These are phyloP conservation scores for Boletus reticulatus DNA, from an alignment of 768 basidiomycete species.

Conservation along the genomic window DNA sequence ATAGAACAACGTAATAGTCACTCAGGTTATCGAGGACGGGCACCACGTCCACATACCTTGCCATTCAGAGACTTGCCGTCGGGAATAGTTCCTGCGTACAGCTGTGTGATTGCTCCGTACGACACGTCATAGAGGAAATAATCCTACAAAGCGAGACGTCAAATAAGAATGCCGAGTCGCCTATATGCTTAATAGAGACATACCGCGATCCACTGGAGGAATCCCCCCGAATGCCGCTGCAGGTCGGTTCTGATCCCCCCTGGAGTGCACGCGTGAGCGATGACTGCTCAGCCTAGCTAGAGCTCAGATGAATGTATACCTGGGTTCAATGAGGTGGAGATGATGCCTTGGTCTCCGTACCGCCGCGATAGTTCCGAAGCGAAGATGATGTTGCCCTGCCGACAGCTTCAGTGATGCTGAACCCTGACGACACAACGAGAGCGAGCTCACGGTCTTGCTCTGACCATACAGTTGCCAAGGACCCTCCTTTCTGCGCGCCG, in stretches of 20 bases:
- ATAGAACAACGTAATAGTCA: slow-evolving; percentile 11
- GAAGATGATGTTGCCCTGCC: slow-evolving; percentile 44
- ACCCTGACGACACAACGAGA: background rate
- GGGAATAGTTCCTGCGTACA: slow-evolving; percentile 43
- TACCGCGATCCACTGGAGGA: slow-evolving; percentile 12
- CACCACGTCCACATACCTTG: slow-evolving; percentile 28
- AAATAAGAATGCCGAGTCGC: no score
- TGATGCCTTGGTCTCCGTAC: slow-evolving; percentile 45
- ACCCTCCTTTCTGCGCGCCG: slow-evolving; percentile 23
- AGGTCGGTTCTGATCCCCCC: slow-evolving; percentile 38
- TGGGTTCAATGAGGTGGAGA: slow-evolving; percentile 46
- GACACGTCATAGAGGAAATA: slow-evolving; percentile 10
- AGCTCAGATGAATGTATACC: background rate
- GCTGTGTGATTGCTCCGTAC: slow-evolving; percentile 35
- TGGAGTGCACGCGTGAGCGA: background rate
- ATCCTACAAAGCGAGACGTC: no score
- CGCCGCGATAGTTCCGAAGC: slow-evolving; percentile 46
- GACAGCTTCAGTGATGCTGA: background rate
- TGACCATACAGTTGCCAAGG: slow-evolving; percentile 30
- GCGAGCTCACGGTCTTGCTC: slow-evolving; percentile 43
- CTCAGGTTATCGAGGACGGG: background rate
- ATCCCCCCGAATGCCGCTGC: slow-evolving; percentile 19
- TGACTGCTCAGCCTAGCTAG: background rate
- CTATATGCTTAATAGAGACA: background rate
- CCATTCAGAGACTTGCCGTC: slow-evolving; percentile 39